Evolutionary conservation across 768 basidiomycete species (phyloP).

Genomic region (Suillus sp.): DNA sequence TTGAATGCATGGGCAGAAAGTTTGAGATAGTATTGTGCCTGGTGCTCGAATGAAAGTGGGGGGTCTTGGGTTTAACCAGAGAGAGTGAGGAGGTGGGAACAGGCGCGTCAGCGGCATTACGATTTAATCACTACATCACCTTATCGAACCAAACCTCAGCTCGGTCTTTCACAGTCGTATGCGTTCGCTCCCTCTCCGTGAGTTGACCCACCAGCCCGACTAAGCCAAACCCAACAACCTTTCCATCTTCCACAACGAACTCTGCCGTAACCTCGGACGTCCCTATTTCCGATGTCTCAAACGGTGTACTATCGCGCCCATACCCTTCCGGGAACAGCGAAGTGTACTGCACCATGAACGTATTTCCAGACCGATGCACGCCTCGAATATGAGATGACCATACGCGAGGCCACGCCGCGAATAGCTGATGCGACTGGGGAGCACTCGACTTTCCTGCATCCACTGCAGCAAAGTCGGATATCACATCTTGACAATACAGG

Average conservation of each 20-base stretch:
- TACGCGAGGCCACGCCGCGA: constrained; percentile 35
- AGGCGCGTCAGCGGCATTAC: too few relatives aligned
- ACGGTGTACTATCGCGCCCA: constrained; percentile 39
- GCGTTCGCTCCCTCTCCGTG: constrained; percentile 26
- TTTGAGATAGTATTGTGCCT: too few relatives aligned
- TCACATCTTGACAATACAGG: constrained; percentile 26
- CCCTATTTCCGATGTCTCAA: constrained; percentile 21
- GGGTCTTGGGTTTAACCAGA: too few relatives aligned
- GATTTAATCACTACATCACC: constrained; percentile 1
- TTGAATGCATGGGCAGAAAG: too few relatives aligned
- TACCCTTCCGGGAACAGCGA: constrained; percentile 41
- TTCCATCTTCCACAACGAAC: constrained; percentile 29
- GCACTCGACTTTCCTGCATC: constrained; percentile 18
- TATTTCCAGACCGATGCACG: constrained; percentile 18
- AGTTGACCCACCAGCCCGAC: constrained; percentile 17
- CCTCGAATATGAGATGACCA: constrained; percentile 43
- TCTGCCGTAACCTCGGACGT: constrained; percentile 14
- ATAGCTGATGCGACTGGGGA: constrained; percentile 21
- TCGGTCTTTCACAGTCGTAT: constrained; percentile 25
- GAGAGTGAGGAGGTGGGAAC: too few relatives aligned
- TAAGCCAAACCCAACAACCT: constrained; percentile 34
- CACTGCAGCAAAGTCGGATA: constrained; percentile 30
- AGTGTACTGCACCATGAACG: constrained; percentile 26
- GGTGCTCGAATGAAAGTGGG: too few relatives aligned
- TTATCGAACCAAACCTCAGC: constrained; percentile 37